phyloP scores from a whole-genome alignment of 2,329 filamentous ascomycete species.

The Beauveria bassiana region DNA sequence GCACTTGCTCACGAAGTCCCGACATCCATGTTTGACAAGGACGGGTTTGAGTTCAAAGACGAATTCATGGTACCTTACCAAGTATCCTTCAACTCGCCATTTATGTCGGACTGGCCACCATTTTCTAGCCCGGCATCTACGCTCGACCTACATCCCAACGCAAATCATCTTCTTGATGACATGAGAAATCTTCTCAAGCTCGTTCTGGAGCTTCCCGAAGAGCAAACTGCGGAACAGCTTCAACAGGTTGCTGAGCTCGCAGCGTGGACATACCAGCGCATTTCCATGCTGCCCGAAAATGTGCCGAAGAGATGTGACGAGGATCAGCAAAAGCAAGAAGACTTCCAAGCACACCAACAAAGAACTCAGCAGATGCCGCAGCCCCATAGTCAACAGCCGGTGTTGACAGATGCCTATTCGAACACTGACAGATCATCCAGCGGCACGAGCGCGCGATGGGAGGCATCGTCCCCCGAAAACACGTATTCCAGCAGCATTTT shows the following conservation, averaged over 20 bases:
- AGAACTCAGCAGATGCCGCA: background rate
- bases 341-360: constrained; percentile 11
- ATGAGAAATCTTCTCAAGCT: constrained; percentile 39
- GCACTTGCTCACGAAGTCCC: constrained; percentile 39
- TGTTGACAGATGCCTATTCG: background rate
- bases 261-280: constrained; percentile 31
- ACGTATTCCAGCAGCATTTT: constrained; percentile 9
- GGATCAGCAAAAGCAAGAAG: background rate
- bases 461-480: constrained; percentile 2
- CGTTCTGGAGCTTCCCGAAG: constrained; percentile 31
- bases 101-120: constrained; percentile 33
- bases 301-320: constrained; percentile 13
- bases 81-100: constrained; percentile 38
- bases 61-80: constrained; percentile 31
- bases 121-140: constrained; percentile 35
- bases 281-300: constrained; percentile 26
- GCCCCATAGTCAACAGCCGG: background rate
- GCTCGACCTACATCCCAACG: constrained; percentile 36
- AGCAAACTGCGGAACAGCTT: constrained; percentile 28
- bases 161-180: constrained; percentile 43
- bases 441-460: constrained; percentile 14
- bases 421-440: background rate
- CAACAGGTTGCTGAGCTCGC: constrained; percentile 32
- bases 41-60: constrained; percentile 35
- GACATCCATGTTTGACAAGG: constrained; percentile 32